Percentiles rank a stretch among this genome's conserved stretches.
phyloP scores from a whole-genome alignment of 352 stramenopile genomes.

The Globisporangium rhizosaccharum region DNA sequence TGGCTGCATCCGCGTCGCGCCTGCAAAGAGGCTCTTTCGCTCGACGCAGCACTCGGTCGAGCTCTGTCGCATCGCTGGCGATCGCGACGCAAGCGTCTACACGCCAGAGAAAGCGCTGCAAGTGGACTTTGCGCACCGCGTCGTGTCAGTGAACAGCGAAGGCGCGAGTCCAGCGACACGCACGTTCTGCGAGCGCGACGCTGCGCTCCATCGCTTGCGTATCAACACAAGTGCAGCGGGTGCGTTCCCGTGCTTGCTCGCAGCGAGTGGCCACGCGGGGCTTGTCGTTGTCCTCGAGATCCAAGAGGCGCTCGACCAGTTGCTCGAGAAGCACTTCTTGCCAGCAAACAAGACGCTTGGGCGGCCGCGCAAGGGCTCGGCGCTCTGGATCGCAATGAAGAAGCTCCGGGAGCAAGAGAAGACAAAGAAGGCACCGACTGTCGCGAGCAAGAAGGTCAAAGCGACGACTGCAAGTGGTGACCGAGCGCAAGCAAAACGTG shows the following conservation, averaged over 20 bases:
- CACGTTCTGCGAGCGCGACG: constrained; percentile 72
- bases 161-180: constrained; percentile 31
- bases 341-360: constrained; percentile 47
- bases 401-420: constrained; percentile 11
- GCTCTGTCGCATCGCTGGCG: constrained; percentile 51
- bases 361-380: constrained; percentile 18
- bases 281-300: constrained; percentile 73
- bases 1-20: constrained; percentile 54
- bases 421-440: neutral
- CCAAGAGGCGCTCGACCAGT: constrained; percentile 47
- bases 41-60: constrained; percentile 62
- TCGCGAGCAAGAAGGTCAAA: constrained; percentile 20
- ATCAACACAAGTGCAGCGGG: constrained; percentile 36
- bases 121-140: constrained; percentile 40
- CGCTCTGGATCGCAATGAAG: constrained; percentile 15
- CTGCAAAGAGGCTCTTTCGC: constrained; percentile 61
- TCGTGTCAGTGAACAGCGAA: constrained; percentile 42
- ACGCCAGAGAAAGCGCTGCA: constrained; percentile 51
- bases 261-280: constrained; percentile 55
- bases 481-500: constrained; percentile 23
- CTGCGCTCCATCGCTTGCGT: constrained; percentile 65
- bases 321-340: constrained; percentile 48
- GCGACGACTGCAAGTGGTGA: constrained; percentile 13
- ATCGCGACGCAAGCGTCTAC: constrained; percentile 47
- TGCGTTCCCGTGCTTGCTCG: constrained; percentile 58